Evolutionary conservation across 129 eudicot genomes (phyloP).

Genomic region (carrot (Daucus carota)): DNA sequence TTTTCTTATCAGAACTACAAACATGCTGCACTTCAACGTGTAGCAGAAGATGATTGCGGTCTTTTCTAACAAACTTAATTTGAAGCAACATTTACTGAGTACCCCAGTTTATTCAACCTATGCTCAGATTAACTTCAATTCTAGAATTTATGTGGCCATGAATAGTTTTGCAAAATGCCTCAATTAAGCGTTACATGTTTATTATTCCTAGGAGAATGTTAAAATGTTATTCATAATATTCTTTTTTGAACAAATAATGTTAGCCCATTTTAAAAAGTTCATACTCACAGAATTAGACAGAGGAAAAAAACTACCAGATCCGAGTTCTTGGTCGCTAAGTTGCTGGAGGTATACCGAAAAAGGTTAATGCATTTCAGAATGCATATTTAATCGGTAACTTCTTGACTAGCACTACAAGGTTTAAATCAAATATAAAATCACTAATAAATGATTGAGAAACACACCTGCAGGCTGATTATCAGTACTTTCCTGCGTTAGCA

Average conservation of each 20-base stretch:
- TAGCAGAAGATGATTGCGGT: neutral
- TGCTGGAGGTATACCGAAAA: neutral
- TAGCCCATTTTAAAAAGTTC: neutral
- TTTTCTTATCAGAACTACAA: neutral
- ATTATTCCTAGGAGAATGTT: neutral
- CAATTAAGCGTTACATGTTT: neutral
- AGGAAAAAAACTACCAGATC: neutral
- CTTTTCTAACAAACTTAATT: neutral
- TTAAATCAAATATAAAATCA: neutral
- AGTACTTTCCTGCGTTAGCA: slow-evolving; percentile 43
- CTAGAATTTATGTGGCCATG: neutral
- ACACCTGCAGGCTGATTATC: slow-evolving; percentile 43
- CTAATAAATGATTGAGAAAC: slow-evolving; percentile 2
- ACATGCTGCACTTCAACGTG: no score
- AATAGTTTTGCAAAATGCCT: neutral
- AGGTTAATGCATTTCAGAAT: neutral
- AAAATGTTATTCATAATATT: neutral
- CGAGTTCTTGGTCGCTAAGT: neutral
- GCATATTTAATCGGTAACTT: neutral
- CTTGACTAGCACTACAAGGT: neutral
- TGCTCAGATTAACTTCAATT: no score
- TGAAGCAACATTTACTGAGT: neutral
- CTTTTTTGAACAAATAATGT: neutral
- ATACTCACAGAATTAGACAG: neutral
- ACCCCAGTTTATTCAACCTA: neutral